Evolutionary conservation across 495 filamentous ascomycete species (phyloP).

Genomic region (Hyaloscypha variabilis): DNA sequence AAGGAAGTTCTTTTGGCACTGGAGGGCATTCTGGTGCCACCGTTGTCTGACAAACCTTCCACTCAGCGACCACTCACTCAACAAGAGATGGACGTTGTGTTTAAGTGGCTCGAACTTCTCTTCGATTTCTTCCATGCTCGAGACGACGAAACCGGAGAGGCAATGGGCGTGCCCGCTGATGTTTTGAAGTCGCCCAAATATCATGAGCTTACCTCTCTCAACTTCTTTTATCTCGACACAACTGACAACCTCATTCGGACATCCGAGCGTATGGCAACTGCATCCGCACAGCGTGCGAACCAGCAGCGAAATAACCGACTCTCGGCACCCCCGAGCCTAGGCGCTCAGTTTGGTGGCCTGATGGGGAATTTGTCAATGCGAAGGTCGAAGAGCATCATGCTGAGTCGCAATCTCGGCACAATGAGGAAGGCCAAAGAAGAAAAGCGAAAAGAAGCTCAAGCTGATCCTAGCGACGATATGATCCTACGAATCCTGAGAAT

Average conservation of each 20-base stretch:
- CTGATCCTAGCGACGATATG: slow-evolving; percentile 98
- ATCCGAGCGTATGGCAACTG: slow-evolving; percentile 92
- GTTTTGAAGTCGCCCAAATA: slow-evolving; percentile 96
- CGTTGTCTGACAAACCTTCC: slow-evolving; percentile 93
- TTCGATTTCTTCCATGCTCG: slow-evolving; percentile 94
- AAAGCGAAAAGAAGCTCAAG: slow-evolving; percentile 92
- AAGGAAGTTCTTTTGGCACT: slow-evolving; percentile 95
- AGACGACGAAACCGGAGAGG: slow-evolving; percentile 84
- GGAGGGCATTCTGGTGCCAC: slow-evolving; percentile 88
- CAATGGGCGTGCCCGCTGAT: slow-evolving; percentile 84
- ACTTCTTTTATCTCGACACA: slow-evolving; percentile 97
- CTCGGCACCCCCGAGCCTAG: slow-evolving; percentile 69
- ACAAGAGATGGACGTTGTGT: slow-evolving; percentile 92
- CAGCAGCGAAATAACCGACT: slow-evolving; percentile 70
- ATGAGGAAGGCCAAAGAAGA: slow-evolving; percentile 96
- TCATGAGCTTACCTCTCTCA: slow-evolving; percentile 91
- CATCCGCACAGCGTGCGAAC: slow-evolving; percentile 77
- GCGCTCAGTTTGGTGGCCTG: slow-evolving; percentile 60
- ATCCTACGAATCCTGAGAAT: slow-evolving; percentile 94
- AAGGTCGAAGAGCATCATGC: slow-evolving; percentile 91
- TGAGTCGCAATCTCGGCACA: slow-evolving; percentile 90
- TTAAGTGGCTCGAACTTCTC: slow-evolving; percentile 90
- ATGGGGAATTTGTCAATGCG: slow-evolving; percentile 71
- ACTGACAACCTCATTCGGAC: slow-evolving; percentile 91
- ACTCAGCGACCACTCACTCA: slow-evolving; percentile 83